Evolutionary conservation across 108 stramenopile genomes (phyloP).

Genomic region (Chaetoceros muelleri): DNA sequence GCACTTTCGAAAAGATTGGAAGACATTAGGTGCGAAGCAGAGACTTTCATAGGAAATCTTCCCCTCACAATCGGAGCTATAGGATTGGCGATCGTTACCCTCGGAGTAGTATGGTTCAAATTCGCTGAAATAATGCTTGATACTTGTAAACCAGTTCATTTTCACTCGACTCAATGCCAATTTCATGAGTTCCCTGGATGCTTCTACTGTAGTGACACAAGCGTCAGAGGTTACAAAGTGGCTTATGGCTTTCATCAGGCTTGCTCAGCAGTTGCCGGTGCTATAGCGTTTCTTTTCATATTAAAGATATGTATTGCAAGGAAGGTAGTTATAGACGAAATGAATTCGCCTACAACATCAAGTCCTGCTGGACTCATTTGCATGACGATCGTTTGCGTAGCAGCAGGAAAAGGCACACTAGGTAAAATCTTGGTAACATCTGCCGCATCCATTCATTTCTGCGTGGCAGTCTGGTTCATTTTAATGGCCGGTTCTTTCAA

Average conservation of each 20-base stretch:
- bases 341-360: constrained; percentile 66
- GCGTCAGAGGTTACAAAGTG: constrained; percentile 16
- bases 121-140: constrained; percentile 60
- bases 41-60: constrained; percentile 65
- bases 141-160: constrained; percentile 63
- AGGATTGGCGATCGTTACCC: constrained; percentile 46
- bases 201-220: constrained; percentile 66
- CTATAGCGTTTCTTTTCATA: constrained; percentile 31
- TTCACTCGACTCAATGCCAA: constrained; percentile 53
- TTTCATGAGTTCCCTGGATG: constrained; percentile 80
- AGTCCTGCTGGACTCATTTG: constrained; percentile 66
- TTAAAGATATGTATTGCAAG: constrained; percentile 41
- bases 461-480: constrained; percentile 61
- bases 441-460: constrained; percentile 47
- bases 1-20: constrained; percentile 14
- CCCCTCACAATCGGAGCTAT: constrained; percentile 63
- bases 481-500: constrained; percentile 69
- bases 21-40: constrained; percentile 6
- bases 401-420: constrained; percentile 49
- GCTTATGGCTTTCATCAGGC: constrained; percentile 24
- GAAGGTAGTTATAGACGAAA: constrained; percentile 53
- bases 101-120: constrained; percentile 81
- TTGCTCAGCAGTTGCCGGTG: constrained; percentile 43
- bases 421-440: constrained; percentile 46
- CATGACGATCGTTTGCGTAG: constrained; percentile 62